Base-by-base conservation (phyloP, 179 eudicot genomes). In the Spergularia azorica region DNA sequence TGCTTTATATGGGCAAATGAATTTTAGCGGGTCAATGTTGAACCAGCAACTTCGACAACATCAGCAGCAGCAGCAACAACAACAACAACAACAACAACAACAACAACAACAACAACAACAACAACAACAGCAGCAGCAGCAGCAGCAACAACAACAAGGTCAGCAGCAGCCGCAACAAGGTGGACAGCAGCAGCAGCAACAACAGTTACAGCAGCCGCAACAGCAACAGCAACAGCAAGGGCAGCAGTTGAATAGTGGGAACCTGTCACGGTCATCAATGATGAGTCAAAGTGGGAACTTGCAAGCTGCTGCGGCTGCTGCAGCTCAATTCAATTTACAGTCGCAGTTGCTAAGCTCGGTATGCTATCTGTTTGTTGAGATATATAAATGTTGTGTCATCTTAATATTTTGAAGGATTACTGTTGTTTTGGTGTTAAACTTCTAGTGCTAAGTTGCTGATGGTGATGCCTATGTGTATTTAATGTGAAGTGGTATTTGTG, bases 321-420 rank as follows among this genome's bases (percentile, higher is more conserved):
- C 93, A 13, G 84, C 95, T 8, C 96, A 91, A 76, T 87, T 84
- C 72, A 89, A 87, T 82, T 70, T 91, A 54, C 96, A 85, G 68
- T 81, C 88, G 0, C 96, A 91, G 71, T 78, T 86, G 77, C 85
- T 93, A 71, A 80, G 86, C 39, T 87, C 96, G 92, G 96, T 90
- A 88, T 80, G 83, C 14, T 56, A n/a, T 21, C 16, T 6, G 14
- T 61, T 63, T 18, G 17, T 75, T 79, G 57, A n/a, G 4, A 13
- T 48, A 43, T 8, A 9, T 46, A 7, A 59, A 12, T 36, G 21
- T 43, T 41, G 32, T 58, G 50, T 66, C 41, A 59, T 39, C 61
- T 32, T 56, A 50, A 15, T 70, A 15, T 70, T 43, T 70, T 70
- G 5, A 9, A 50, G 18, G 13, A n/a, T 60, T 48, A 32, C 11